These are phyloP conservation scores for Leonotis leonurus DNA, from an alignment of 257 asterid species.

Conservation along the genomic window DNA sequence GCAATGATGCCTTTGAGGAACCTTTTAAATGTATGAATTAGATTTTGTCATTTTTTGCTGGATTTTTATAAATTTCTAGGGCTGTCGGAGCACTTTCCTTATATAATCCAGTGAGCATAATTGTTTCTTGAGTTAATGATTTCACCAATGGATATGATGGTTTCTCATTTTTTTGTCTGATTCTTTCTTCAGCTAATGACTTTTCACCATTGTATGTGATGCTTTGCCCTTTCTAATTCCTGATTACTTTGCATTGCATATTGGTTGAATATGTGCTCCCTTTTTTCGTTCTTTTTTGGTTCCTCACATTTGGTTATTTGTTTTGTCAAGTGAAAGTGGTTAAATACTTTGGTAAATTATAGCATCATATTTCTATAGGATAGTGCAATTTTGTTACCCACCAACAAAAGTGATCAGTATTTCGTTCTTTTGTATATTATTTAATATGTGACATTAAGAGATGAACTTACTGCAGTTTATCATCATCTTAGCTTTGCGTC, in stretches of 20 bases:
- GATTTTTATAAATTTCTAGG: not conserved
- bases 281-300: not conserved
- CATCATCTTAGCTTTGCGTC: too few relatives aligned
- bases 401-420: too few relatives aligned
- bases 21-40: not conserved
- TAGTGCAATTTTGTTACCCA: too few relatives aligned
- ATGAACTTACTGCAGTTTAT: too few relatives aligned
- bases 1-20: not conserved
- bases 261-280: slow-evolving; percentile 8
- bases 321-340: too few relatives aligned
- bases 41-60: slow-evolving; percentile 1
- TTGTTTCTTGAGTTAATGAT: not conserved
- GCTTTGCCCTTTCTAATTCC: not conserved
- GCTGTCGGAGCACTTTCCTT: slow-evolving; percentile 9
- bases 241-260: not conserved
- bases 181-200: not conserved
- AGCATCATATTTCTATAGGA: too few relatives aligned
- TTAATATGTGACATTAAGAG: too few relatives aligned
- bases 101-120: not conserved
- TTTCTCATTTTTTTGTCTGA: not conserved
- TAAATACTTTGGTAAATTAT: too few relatives aligned
- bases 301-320: too few relatives aligned
- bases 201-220: not conserved
- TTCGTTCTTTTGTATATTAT: too few relatives aligned
- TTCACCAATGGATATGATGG: not conserved